These are phyloP conservation scores for Cymbidium sinense DNA, from an alignment of 106 monocot species.

Conservation along the genomic window DNA sequence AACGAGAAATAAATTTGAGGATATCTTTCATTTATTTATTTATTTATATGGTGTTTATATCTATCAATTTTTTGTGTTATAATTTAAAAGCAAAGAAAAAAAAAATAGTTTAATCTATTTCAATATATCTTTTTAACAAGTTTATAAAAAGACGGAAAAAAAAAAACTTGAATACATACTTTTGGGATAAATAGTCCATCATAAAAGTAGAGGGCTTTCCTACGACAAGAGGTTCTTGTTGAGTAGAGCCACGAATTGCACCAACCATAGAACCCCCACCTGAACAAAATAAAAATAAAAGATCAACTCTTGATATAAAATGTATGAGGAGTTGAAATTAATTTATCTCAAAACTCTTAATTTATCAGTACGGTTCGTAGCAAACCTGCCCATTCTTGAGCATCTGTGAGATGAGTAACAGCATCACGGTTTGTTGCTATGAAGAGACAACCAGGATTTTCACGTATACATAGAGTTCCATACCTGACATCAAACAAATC, in stretches of 20 bases:
- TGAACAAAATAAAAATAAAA: constrained; percentile 8
- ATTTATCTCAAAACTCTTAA: too few species aligned
- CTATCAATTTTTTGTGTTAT: too few species aligned
- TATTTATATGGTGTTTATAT: too few species aligned
- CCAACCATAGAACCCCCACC: constrained; percentile 99
- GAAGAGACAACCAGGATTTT: constrained; percentile 94
- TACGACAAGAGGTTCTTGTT: constrained; percentile 74
- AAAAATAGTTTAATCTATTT: too few species aligned
- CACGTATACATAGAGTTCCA: constrained; percentile 84
- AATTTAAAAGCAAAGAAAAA: too few species aligned
- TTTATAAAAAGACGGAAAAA: too few species aligned
- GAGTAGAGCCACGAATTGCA: constrained; percentile 77
- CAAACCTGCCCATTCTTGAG: constrained; percentile 99
- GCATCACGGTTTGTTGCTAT: constrained; percentile 98
- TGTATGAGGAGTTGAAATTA: too few species aligned
- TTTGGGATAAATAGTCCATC: constrained; percentile 89
- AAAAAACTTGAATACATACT: constrained; percentile 29
- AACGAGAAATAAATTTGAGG: neutral
- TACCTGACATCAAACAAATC: constrained; percentile 42
- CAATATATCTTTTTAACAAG: too few species aligned
- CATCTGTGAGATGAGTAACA: constrained; percentile 97
- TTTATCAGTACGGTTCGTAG: neutral
- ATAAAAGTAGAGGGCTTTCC: constrained; percentile 98
- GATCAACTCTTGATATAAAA: too few species aligned
- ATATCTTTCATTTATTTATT: neutral